These are phyloP conservation scores for Aspergillus campestris DNA, from an alignment of 495 filamentous ascomycete genomes.

Conservation along the genomic window DNA sequence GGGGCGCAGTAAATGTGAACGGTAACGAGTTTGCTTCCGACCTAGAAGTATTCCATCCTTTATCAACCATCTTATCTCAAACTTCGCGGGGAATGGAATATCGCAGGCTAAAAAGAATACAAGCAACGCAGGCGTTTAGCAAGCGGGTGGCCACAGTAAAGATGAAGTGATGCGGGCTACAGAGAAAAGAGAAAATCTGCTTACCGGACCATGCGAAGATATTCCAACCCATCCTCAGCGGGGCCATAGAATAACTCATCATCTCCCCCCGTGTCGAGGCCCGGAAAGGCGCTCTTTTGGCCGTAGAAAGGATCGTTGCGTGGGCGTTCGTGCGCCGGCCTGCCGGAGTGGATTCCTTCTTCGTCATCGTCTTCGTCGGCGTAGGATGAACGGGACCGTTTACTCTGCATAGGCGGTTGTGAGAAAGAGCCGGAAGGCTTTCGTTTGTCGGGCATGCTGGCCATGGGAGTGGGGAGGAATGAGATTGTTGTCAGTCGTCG, in stretches of 20 bases:
- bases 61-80: neutral
- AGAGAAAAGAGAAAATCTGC: constrained; percentile 17
- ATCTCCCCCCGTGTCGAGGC: constrained; percentile 49
- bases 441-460: constrained; percentile 30
- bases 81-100: neutral
- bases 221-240: constrained; percentile 58
- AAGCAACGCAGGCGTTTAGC: constrained; percentile 26
- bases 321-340: constrained; percentile 28
- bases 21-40: constrained; percentile 66
- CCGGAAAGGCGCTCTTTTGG: constrained; percentile 69
- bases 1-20: constrained; percentile 50
- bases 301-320: constrained; percentile 60
- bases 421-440: constrained; percentile 18
- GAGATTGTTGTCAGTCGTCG: neutral
- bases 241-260: constrained; percentile 42
- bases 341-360: constrained; percentile 1
- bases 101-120: constrained; percentile 5
- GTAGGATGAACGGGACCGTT: constrained; percentile 24
- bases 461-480: constrained; percentile 6
- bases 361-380: constrained; percentile 18
- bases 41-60: constrained; percentile 31
- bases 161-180: constrained; percentile 4
- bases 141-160: constrained; percentile 6
- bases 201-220: constrained; percentile 76
- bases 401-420: constrained; percentile 12